Evolutionary conservation across 495 filamentous ascomycete genomes (phyloP).

Genomic region (Cetradonia linearis): DNA sequence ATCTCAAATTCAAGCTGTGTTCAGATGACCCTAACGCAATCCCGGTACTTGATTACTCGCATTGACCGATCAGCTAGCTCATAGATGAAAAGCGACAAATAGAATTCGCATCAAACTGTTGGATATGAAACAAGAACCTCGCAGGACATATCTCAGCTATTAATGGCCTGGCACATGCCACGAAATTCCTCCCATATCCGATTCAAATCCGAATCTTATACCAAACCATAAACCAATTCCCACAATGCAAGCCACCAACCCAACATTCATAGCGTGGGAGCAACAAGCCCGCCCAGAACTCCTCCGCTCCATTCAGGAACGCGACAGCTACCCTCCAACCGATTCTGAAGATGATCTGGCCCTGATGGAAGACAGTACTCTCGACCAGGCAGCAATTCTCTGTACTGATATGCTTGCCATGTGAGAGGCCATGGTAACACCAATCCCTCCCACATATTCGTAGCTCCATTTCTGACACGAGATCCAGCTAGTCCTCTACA

Average conservation of each 20-base stretch:
- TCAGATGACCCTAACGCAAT: not conserved
- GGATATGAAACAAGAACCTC: not conserved
- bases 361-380: conserved; percentile 2
- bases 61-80: not conserved
- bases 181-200: not conserved
- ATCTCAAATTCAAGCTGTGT: not conserved
- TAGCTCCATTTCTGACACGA: not conserved
- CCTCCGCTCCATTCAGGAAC: conserved; percentile 1
- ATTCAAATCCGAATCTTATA: not conserved
- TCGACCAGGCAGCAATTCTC: not conserved
- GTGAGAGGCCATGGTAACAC: conserved; percentile 1
- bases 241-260: conserved; percentile 5
- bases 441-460: not conserved
- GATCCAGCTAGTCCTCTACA: not conserved
- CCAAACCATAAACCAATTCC: too few relatives aligned
- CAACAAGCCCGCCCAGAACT: not conserved
- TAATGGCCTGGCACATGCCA: not conserved
- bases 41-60: not conserved
- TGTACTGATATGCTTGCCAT: not conserved
- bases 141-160: not conserved
- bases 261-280: conserved; percentile 10
- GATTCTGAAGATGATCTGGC: conserved; percentile 3
- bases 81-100: not conserved
- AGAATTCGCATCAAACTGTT: not conserved
- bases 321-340: not conserved